Evolutionary conservation across 2,329 filamentous ascomycete genomes (phyloP).

Genomic region (Pseudocercospora fuligena): DNA sequence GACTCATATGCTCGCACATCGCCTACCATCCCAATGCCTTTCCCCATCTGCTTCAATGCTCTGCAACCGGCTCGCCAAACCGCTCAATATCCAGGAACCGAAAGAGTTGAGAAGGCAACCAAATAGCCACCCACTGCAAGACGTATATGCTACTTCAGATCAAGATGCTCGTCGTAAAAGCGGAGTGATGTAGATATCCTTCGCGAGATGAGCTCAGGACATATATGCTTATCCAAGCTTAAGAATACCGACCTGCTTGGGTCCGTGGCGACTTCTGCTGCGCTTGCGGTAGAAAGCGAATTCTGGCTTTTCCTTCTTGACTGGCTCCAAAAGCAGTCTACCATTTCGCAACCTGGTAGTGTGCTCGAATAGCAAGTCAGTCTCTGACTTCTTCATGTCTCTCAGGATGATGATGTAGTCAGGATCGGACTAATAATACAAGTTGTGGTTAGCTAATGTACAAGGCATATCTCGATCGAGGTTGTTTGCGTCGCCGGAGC

Average conservation of each 20-base stretch:
- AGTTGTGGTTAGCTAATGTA: constrained; percentile 20
- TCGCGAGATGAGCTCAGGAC: constrained; percentile 13
- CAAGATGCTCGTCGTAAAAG: constrained; percentile 5
- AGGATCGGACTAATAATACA: constrained; percentile 43
- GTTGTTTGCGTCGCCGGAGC: background rate
- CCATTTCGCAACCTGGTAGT: constrained; percentile 50
- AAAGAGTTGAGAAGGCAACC: constrained; percentile 3
- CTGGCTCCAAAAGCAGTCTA: constrained; percentile 50
- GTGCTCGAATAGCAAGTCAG: constrained; percentile 57
- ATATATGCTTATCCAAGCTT: constrained; percentile 21
- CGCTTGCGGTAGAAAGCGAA: constrained; percentile 52
- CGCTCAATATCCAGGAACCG: background rate
- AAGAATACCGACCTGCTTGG: constrained; percentile 30
- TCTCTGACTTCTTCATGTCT: constrained; percentile 55
- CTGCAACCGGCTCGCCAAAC: background rate
- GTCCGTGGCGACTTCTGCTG: constrained; percentile 37
- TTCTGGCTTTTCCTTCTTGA: constrained; percentile 46
- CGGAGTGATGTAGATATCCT: constrained; percentile 9
- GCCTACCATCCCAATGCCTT: background rate
- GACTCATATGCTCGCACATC: background rate
- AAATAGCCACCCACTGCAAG: background rate
- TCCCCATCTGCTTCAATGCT: background rate
- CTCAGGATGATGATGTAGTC: constrained; percentile 57
- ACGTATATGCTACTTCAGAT: background rate
- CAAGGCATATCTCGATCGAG: constrained; percentile 2